phyloP scores from a whole-genome alignment of 208 protist genomes.

The Leptomonas seymouri region DNA sequence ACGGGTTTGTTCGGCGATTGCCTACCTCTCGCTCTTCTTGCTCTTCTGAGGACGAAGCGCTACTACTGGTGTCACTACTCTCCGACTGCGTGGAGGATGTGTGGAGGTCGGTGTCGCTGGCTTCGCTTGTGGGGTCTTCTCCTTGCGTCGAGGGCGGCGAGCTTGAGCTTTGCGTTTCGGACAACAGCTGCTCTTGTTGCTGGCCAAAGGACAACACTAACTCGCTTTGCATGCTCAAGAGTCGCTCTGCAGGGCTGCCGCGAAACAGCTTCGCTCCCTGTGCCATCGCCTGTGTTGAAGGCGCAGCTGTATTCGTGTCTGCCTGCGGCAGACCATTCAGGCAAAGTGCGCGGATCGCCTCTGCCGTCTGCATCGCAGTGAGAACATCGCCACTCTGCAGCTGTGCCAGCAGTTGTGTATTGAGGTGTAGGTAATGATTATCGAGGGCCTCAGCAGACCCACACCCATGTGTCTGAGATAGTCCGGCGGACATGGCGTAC shows the following conservation, averaged over 20 bases:
- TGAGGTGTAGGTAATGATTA: conserved; percentile 23
- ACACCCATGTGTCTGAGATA: not conserved
- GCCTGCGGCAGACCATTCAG: not conserved
- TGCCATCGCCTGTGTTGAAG: not conserved
- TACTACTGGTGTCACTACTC: not conserved
- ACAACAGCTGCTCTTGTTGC: not conserved
- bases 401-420: conserved; percentile 18
- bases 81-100: no score
- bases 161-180: no score
- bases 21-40: not conserved
- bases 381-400: conserved; percentile 15
- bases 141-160: not conserved
- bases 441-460: conserved; percentile 11
- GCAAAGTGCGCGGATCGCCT: conserved; percentile 7
- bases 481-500: not conserved
- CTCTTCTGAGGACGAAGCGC: not conserved
- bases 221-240: conserved; percentile 11
- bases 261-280: conserved; percentile 2
- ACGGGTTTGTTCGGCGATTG: not conserved
- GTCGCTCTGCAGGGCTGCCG: conserved; percentile 15
- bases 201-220: not conserved
- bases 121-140: not conserved
- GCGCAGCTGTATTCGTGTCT: not conserved
- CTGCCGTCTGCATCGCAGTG: conserved; percentile 19
- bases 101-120: not conserved